phyloP scores from a whole-genome alignment of 805 yeast species.

The Suhomyces kilbournensis region DNA sequence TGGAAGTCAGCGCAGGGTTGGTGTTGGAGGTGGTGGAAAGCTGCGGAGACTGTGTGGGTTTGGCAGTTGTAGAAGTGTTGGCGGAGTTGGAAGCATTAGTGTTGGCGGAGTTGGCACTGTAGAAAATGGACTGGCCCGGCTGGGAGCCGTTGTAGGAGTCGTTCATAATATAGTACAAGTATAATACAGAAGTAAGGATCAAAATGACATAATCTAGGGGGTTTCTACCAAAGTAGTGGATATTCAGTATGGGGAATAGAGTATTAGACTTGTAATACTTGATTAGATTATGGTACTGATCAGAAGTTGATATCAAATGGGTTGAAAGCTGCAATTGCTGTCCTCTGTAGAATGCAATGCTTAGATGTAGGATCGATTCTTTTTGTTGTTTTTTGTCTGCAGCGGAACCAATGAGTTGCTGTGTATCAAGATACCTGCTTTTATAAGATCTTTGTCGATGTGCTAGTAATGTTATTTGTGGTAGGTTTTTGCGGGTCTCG shows the following conservation, averaged over 20 bases:
- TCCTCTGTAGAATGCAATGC: no score
- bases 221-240: no score
- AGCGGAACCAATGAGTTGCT: no score
- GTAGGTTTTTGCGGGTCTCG: neutral
- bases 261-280: no score
- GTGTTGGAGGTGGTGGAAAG: neutral
- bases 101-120: constrained; percentile 1
- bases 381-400: no score
- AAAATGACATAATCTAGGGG: neutral
- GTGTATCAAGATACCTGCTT: no score
- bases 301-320: no score
- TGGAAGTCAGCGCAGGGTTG: neutral
- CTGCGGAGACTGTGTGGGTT: neutral
- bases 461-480: no score
- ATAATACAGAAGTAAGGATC: neutral
- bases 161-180: constrained; percentile 2
- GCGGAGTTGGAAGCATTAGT: neutral
- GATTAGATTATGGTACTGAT: neutral
- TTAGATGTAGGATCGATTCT: no score
- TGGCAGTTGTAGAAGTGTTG: neutral
- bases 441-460: no score
- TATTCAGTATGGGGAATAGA: no score
- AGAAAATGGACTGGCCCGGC: constrained; percentile 3
- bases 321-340: no score
- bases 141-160: constrained; percentile 2